phyloP scores from a whole-genome alignment of 2,329 filamentous ascomycete species.

The Didymella sp. region DNA sequence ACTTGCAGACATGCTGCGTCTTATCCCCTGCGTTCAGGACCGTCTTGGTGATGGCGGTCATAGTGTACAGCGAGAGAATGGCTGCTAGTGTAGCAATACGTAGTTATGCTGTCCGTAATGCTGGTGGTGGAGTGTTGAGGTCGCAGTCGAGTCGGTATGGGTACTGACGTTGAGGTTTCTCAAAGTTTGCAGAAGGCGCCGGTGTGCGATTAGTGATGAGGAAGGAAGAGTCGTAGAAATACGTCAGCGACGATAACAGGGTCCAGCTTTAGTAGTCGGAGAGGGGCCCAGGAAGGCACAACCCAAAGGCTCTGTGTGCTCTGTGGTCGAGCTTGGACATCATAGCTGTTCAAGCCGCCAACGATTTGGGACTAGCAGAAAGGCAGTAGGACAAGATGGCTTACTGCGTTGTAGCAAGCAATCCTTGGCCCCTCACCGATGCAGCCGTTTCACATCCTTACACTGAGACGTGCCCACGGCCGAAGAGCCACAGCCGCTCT shows the following conservation, averaged over 20 bases:
- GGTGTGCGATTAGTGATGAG: not conserved
- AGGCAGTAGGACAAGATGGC: conserved; percentile 40
- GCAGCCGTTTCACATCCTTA: conserved; percentile 36
- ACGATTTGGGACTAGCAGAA: conserved; percentile 27
- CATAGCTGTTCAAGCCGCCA: conserved; percentile 27
- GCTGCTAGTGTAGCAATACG: not conserved
- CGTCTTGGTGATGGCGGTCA: conserved; percentile 71
- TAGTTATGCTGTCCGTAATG: not conserved
- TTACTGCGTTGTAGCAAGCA: conserved; percentile 35
- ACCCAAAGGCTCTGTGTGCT: conserved; percentile 38
- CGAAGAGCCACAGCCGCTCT: conserved; percentile 34
- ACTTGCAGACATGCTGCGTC: conserved; percentile 65
- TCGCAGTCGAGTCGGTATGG: not conserved
- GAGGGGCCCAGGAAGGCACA: conserved; percentile 16
- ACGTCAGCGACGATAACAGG: conserved; percentile 20
- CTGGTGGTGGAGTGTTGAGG: not conserved
- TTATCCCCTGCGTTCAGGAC: conserved; percentile 67
- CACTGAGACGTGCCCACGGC: conserved; percentile 29
- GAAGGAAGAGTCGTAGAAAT: conserved; percentile 9
- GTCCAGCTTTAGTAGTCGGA: conserved; percentile 32
- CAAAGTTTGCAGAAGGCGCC: not conserved
- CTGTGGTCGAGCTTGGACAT: conserved; percentile 34
- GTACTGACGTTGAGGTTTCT: not conserved
- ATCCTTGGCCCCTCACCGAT: conserved; percentile 40
- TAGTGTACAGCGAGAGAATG: conserved; percentile 32